These are phyloP conservation scores for Cyphellophora attinorum DNA, from an alignment of 2,329 filamentous ascomycete genomes.

Conservation along the genomic window DNA sequence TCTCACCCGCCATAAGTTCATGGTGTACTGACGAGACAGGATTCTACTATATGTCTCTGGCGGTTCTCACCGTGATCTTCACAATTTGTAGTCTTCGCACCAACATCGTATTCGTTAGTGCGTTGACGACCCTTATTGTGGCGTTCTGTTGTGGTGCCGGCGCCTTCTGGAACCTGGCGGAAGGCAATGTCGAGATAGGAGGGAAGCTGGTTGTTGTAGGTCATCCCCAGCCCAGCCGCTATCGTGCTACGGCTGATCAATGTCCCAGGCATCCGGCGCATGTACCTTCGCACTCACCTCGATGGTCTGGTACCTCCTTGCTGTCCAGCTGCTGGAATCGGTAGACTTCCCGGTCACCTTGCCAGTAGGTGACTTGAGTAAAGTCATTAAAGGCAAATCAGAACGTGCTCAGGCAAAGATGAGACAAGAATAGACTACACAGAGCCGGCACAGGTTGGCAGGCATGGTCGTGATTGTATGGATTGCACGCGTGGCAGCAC, in stretches of 20 bases:
- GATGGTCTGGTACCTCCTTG: constrained; percentile 46
- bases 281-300: constrained; percentile 39
- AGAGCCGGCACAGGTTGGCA: too few relatives aligned
- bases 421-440: too few relatives aligned
- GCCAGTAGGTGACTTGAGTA: constrained; percentile 48
- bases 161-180: constrained; percentile 7
- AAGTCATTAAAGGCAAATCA: constrained; percentile 25
- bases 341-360: constrained; percentile 49
- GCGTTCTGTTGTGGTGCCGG: too few relatives aligned
- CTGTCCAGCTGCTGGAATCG: constrained; percentile 42
- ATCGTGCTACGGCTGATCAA: not conserved
- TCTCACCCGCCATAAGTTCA: too few relatives aligned
- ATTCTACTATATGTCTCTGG: too few relatives aligned
- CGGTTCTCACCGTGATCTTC: too few relatives aligned
- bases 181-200: constrained; percentile 4
- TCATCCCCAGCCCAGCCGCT: not conserved
- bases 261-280: constrained; percentile 33
- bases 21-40: too few relatives aligned
- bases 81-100: too few relatives aligned
- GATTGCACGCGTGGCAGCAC: too few relatives aligned
- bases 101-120: too few relatives aligned
- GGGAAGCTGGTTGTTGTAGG: constrained; percentile 5
- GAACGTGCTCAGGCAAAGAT: constrained; percentile 4
- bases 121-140: too few relatives aligned
- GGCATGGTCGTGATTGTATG: too few relatives aligned